A percentile compares a stretch with the other conserved stretches of the same genome.
Conservation (phyloP, 2,329 filamentous ascomycete species). For the Aspergillus terreus region DNA sequence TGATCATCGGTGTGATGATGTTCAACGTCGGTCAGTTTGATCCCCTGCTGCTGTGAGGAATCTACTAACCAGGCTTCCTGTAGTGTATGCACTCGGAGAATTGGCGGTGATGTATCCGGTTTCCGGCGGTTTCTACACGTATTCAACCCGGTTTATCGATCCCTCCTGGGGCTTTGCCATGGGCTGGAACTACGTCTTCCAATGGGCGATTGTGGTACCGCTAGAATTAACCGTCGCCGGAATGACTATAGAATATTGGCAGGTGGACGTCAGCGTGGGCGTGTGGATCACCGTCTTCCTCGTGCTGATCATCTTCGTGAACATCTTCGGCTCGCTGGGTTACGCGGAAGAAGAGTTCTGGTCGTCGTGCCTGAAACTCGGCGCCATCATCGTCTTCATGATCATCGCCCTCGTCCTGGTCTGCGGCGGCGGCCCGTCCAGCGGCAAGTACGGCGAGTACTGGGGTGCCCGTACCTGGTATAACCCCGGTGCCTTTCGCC, state of each 20-base stretch:
- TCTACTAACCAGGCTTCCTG: constrained; percentile 25
- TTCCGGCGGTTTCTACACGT: constrained; percentile 60
- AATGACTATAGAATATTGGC: constrained; percentile 45
- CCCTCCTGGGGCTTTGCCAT: constrained; percentile 52
- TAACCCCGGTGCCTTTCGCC: constrained; percentile 44
- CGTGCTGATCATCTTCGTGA: constrained; percentile 46
- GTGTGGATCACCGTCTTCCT: constrained; percentile 47
- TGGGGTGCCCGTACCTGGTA: constrained; percentile 23
- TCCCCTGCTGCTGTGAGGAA: too few species aligned
- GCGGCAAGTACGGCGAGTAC: constrained; percentile 38
- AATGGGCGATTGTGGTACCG: constrained; percentile 80
- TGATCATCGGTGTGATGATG: constrained; percentile 56
- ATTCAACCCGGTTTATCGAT: constrained; percentile 59
- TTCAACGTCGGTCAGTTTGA: constrained; percentile 32
- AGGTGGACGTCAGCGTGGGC: constrained; percentile 29
- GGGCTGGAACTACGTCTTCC: constrained; percentile 64
- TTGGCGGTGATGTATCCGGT: constrained; percentile 60
- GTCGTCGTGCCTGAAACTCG: constrained; percentile 21
- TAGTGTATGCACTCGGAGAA: constrained; percentile 58
- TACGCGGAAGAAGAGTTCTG: constrained; percentile 29
- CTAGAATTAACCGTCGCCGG: constrained; percentile 49
- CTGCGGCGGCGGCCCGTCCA: constrained; percentile 21
- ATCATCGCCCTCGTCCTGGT: constrained; percentile 31
- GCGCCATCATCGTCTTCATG: constrained; percentile 23
- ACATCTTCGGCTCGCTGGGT: constrained; percentile 55